phyloP scores from a whole-genome alignment of 108 stramenopile species.

The Tribonema minus region DNA sequence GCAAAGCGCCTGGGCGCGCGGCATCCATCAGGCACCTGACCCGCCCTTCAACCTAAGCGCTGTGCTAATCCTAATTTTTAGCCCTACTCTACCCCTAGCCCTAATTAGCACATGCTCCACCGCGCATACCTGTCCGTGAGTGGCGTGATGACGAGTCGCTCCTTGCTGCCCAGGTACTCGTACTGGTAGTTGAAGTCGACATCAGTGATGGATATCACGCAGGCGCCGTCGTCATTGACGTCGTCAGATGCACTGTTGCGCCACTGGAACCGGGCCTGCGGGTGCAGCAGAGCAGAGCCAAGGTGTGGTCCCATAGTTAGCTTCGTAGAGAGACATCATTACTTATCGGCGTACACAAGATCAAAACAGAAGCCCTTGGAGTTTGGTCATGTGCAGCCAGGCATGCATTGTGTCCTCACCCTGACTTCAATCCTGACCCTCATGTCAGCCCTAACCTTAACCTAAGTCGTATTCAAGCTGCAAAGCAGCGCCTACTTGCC shows the following conservation, averaged over 20 bases:
- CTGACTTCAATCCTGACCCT: too few relatives aligned
- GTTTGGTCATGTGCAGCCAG: too few relatives aligned
- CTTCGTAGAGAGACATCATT: background rate
- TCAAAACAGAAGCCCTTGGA: background rate
- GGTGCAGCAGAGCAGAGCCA: background rate
- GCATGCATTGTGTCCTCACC: too few relatives aligned
- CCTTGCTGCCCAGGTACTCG: slow-evolving; percentile 86
- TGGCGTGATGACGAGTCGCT: slow-evolving; percentile 83
- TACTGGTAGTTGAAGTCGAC: slow-evolving; percentile 85
- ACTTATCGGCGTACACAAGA: background rate
- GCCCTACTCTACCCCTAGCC: too few relatives aligned
- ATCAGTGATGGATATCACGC: slow-evolving; percentile 75
- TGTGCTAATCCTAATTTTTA: too few relatives aligned
- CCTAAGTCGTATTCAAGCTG: too few relatives aligned
- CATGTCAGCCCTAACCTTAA: too few relatives aligned
- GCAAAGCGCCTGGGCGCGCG: too few relatives aligned
- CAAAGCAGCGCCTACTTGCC: too few relatives aligned
- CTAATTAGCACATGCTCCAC: too few relatives aligned
- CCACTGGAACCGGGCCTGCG: slow-evolving; percentile 76
- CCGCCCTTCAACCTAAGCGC: too few relatives aligned
- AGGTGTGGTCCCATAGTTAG: background rate
- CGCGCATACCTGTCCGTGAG: slow-evolving; percentile 72
- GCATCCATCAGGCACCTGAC: too few relatives aligned
- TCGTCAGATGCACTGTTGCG: slow-evolving; percentile 71
- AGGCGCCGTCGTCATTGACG: slow-evolving; percentile 68